Evolutionary conservation across 2,329 filamentous ascomycete genomes (phyloP).

Genomic region (Ophiostoma pallidulum): DNA sequence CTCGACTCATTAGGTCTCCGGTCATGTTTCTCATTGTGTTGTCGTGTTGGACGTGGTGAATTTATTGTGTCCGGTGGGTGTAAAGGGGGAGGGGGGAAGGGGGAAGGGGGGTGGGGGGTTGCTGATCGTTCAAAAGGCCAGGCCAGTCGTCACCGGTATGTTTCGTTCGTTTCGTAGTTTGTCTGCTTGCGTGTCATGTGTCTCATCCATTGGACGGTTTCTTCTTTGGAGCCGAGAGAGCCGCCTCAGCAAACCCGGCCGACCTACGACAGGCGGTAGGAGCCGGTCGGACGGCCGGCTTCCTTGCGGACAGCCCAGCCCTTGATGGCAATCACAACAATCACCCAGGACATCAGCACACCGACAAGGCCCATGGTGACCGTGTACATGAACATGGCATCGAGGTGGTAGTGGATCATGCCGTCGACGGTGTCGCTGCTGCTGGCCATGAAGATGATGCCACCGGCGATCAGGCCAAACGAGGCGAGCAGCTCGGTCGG

Average conservation of each 20-base stretch:
- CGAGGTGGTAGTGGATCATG: constrained; percentile 68
- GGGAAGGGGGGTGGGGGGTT: too few relatives aligned
- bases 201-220: background rate
- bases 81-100: too few relatives aligned
- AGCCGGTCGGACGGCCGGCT: constrained; percentile 17
- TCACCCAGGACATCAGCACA: constrained; percentile 76
- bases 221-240: too few relatives aligned
- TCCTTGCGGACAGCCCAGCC: constrained; percentile 64
- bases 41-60: too few relatives aligned
- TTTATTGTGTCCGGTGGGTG: too few relatives aligned
- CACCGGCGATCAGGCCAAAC: constrained; percentile 81
- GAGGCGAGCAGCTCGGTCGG: constrained; percentile 81
- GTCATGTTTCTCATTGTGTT: too few relatives aligned
- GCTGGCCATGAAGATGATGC: constrained; percentile 87
- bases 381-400: constrained; percentile 91
- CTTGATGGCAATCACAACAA: constrained; percentile 71
- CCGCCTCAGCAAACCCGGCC: too few relatives aligned
- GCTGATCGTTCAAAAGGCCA: too few relatives aligned
- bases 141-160: too few relatives aligned
- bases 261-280: constrained; percentile 15
- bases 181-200: background rate
- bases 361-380: constrained; percentile 76
- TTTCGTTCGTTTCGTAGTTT: too few relatives aligned
- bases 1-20: too few relatives aligned
- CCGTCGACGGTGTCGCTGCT: constrained; percentile 65